Conservation (phyloP, 306 rosid species). For the Vicia faba region DNA sequence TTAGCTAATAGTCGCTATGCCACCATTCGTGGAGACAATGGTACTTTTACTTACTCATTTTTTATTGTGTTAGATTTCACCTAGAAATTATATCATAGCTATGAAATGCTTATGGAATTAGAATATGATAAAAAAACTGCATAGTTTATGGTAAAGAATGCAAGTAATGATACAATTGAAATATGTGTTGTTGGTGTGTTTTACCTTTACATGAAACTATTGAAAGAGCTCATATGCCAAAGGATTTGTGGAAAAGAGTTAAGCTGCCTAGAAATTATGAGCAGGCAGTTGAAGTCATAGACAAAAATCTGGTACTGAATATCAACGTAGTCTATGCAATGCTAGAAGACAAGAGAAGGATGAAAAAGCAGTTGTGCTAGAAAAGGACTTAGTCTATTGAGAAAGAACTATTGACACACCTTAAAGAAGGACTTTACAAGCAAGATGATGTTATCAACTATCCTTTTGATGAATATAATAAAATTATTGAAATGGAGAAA, state of each 20-base stretch:
- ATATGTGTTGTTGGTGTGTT: conserved; percentile 71
- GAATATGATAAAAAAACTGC: no score
- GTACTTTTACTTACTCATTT: conserved; percentile 41
- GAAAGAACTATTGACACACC: conserved; percentile 76
- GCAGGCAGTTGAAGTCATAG: conserved; percentile 80
- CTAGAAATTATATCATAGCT: no score
- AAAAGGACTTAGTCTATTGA: conserved; percentile 78
- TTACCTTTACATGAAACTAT: conserved; percentile 92
- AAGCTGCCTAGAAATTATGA: conserved; percentile 90
- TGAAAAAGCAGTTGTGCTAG: conserved; percentile 67
- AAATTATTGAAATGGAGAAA: conserved; percentile 56
- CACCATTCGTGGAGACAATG: conserved; percentile 87
- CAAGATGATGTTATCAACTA: conserved; percentile 63
- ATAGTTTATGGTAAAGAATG: conserved; percentile 4
- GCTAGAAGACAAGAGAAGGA: conserved; percentile 90
- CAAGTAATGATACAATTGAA: conserved; percentile 20
- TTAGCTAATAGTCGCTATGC: conserved; percentile 94
- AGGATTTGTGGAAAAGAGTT: conserved; percentile 89
- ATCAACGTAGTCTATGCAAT: neutral
- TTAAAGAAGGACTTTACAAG: conserved; percentile 55
- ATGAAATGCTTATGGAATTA: conserved; percentile 22
- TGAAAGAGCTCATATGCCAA: conserved; percentile 95
- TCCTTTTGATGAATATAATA: conserved; percentile 52
- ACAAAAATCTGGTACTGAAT: conserved; percentile 76
- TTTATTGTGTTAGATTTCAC: no score